Conservation (phyloP, 768 basidiomycete species). For the Clathrus columnatus region DNA sequence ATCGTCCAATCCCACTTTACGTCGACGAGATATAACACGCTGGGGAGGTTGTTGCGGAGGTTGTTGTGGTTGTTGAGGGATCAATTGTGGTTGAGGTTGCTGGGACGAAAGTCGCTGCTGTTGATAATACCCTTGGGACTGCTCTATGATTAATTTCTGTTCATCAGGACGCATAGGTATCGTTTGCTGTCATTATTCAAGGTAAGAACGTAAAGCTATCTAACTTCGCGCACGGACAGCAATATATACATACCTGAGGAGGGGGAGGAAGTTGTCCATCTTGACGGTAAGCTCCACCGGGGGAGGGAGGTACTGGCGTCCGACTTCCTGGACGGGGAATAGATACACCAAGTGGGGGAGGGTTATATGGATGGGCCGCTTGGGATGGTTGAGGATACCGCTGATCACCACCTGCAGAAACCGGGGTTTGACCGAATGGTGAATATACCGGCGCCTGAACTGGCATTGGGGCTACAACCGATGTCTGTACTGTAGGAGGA, state of each 20-base stretch:
- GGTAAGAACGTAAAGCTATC: neutral
- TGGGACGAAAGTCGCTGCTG: conserved; percentile 20
- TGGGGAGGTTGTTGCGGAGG: conserved; percentile 30
- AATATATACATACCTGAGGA: conserved; percentile 1
- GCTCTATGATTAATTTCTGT: neutral
- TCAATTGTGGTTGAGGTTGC: conserved; percentile 16
- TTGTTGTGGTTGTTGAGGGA: conserved; percentile 27
- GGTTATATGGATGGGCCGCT: conserved; percentile 3
- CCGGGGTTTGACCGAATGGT: neutral
- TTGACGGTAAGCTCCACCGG: neutral
- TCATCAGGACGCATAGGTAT: neutral
- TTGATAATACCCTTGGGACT: conserved; percentile 21
- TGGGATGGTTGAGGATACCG: conserved; percentile 5
- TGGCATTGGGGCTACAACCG: conserved; percentile 36
- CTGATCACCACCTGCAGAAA: neutral
- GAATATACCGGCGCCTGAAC: conserved; percentile 26
- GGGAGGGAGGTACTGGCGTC: neutral
- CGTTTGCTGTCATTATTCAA: neutral
- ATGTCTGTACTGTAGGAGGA: conserved; percentile 29
- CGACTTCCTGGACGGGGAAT: neutral
- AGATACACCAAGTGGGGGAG: conserved; percentile 4
- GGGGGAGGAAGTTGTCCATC: conserved; percentile 2
- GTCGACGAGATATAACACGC: conserved; percentile 36
- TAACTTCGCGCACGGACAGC: no score
- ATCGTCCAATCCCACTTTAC: conserved; percentile 94